Evolutionary conservation across 257 asterid genomes (phyloP), one percentile per base, ranked within the genome.

Genomic region (Jaltomata sinuosa): DNA sequence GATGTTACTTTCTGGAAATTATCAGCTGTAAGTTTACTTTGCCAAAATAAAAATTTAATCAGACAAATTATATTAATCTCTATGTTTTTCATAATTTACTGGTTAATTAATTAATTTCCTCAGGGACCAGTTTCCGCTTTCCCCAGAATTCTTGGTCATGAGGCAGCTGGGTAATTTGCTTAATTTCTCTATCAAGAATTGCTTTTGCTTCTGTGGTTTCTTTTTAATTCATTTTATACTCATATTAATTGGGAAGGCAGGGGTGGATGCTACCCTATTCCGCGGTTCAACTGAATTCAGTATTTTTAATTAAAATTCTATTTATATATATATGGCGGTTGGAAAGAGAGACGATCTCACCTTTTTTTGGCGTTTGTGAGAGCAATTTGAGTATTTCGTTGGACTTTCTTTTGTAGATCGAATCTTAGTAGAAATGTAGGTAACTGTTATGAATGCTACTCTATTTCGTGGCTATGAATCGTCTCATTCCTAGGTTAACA

Each of bases 131-230:
- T 4, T 50, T 59, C 83, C 6, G 79, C 76, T 25, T 87, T 90
- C 47, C 91, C 93, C 77, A 87, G 90, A 53, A 90, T 90, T 31
- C 86, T 90, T 2, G 91, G 91, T 52, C 93, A 90, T 31, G 91
- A 90, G 85, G 91, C 90, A 40, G 87, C 88, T 32, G 93, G 91
- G 89, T 90, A 87, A n/a, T 11, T 21, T 12, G 36, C 36, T 34
- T 8, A 14, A 32, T 22, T 5, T n/a, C 64, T 61, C 31, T 42
- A 45, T 80, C 2, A 47, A 8, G 5, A 19, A 4, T 29, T n/a
- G 1, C 52, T 40, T 12, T 14, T 18, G 2, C 14, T 68, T 53
- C 7, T 5, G 1, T 54, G 29, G 11, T 76, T 78, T 32, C 8
- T 42, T 16, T 16, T 34, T 19, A 36, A 50, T 27, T n/a, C 25